Evolutionary conservation across 495 filamentous ascomycete species (phyloP).

Genomic region (Podospora pseudopauciseta): DNA sequence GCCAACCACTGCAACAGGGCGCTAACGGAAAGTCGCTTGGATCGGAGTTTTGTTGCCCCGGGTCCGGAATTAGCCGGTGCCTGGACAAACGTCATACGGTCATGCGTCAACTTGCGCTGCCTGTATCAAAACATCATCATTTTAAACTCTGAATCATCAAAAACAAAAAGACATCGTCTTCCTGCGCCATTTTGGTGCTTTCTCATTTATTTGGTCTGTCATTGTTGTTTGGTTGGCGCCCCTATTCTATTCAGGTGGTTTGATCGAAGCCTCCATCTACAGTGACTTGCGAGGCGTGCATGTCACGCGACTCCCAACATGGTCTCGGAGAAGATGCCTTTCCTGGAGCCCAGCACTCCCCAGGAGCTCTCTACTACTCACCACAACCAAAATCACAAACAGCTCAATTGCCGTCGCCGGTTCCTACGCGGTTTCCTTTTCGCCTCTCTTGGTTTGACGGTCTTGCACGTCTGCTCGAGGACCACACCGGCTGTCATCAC

Average conservation of each 20-base stretch:
- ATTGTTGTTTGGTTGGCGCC: too few species aligned
- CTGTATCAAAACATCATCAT: too few species aligned
- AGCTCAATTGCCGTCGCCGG: background rate
- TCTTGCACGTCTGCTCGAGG: background rate
- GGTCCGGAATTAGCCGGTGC: too few species aligned
- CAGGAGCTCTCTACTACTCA: background rate
- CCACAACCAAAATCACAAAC: background rate
- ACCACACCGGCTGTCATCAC: background rate
- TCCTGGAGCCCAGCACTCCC: background rate
- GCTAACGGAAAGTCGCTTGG: too few species aligned
- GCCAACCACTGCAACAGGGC: too few species aligned
- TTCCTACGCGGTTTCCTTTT: background rate
- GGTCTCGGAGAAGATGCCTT: background rate
- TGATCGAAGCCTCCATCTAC: background rate
- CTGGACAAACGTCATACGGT: too few species aligned
- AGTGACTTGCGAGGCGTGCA: background rate
- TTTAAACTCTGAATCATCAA: too few species aligned
- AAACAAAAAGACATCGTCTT: too few species aligned
- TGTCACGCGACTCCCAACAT: background rate
- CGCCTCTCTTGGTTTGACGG: background rate
- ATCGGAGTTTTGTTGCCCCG: too few species aligned
- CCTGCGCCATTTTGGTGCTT: too few species aligned
- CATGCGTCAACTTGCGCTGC: too few species aligned
- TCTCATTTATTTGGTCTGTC: too few species aligned
- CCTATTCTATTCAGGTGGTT: background rate